Base-by-base conservation (phyloP, 2,329 filamentous ascomycete species). In the Neophaeococcomyces aloes region DNA sequence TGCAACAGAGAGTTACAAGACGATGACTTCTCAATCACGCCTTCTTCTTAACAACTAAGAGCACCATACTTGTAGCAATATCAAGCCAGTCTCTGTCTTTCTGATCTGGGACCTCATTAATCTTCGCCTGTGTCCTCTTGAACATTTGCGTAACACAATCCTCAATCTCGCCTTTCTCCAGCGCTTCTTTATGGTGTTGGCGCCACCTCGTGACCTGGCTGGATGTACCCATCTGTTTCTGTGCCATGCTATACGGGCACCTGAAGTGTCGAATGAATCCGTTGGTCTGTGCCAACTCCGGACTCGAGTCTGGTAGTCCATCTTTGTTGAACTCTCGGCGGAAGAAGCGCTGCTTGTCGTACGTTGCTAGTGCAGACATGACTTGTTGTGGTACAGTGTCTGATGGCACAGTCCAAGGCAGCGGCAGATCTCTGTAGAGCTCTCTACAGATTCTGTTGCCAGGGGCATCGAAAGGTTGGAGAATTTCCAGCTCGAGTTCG, bases 401-500 rank as follows among this genome's bases (percentile, higher is more conserved):
- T 27, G 18, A 27, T 19, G 14, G 27, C 21, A 44, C 41, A 11
- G 48, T 63, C 75, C 74, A 79, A 0, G 75, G 75, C 13, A 78
- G 56, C 3, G 50, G 46, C 2, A 76, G 58, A 10, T 61, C 54
- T 1, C 48, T 43, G 51, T 76, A 78, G 11, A 63, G 48, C 7
- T 60, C 53, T 0, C 61, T 59, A 0, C 58, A 58, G 1, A 74
- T 40, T 4, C 50, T 34, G 48, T 73, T 77, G 0, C 71, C 69
- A 0, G 57, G 56, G n/a, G 55, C 53, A 21, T 61, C 55, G 52
- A 66, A 71, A 0, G 63, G 64, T 2, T 31, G 42, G 0, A 76
- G 49, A 7, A 63, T 35, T 1, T 57, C 48, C 0, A 62, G 51
- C 34, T 67, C 57, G 2, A 71, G 53, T 3, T 61, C 50, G 4